Base-by-base conservation (phyloP, 345 rosid species). In the Lenwebbia sp. region DNA sequence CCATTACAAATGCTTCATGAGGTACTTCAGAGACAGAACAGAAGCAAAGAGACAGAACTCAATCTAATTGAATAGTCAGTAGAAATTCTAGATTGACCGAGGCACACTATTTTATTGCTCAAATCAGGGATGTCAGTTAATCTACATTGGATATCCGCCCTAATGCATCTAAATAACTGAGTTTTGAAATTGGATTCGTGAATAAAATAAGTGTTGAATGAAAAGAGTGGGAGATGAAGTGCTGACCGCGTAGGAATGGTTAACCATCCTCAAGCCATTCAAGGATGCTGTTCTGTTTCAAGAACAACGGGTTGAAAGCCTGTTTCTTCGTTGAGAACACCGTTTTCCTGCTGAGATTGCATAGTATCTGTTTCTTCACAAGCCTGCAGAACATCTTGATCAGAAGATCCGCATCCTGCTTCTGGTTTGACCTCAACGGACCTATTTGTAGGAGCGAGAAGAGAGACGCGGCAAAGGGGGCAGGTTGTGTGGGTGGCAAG, bases 401-500 rank as follows among this genome's bases (percentile, higher is more conserved):
- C 75, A 62, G 88, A 84, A 75, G 87, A 87, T 62, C 58, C 88
- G 57, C 3, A 90, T 83, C 30, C 65, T 62, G 85, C 85, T 85
- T 87, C 91, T 85, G 44, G 89, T 85, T 86, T 90, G 84, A 50
- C 85, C 49, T 86, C 3, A 86, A 21, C 37, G 84, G 84, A 83
- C 37, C 26, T 37, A 37, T 87, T 92, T 88, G 92, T 37, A 60
- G 94, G 58, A 82, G 92, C 88, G 81, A 94, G 88, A 51, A 96
- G 96, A 12, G 99, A 89, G 81, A 93, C 92, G 60, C 99, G 96
- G 86, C 98, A 96, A 85, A 96, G 96, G 55, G 99, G 99, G 87
- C 99, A 96, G 40, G 98, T 96, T n/a, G 91, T 91, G 84, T 95
- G 97, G 83, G 91, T 93, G 49, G 93, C 86, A 54, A 96, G 98